These are phyloP conservation scores for Phytophthora sansomeana DNA, from an alignment of 352 stramenopile genomes.

Conservation along the genomic window DNA sequence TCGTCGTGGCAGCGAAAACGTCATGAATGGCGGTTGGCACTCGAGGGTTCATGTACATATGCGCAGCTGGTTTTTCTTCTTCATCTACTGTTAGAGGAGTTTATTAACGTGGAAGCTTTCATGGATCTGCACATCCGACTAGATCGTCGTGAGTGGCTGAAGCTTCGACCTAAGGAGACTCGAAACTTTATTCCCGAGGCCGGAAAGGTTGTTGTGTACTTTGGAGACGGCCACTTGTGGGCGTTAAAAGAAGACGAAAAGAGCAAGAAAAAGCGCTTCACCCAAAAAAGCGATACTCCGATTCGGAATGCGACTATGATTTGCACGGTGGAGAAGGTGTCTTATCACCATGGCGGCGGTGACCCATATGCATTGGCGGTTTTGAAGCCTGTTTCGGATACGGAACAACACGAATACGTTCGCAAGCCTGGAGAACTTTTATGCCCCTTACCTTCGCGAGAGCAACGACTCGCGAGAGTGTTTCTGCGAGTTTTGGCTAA, in stretches of 20 bases:
- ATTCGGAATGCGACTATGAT: conserved; percentile 57
- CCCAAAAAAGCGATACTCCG: conserved; percentile 72
- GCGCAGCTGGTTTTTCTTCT: conserved; percentile 79
- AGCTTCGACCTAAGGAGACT: conserved; percentile 73
- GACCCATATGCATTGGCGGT: conserved; percentile 80
- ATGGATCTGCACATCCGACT: conserved; percentile 78
- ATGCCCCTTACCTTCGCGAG: conserved; percentile 70
- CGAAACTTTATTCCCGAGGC: conserved; percentile 84
- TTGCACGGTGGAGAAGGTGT: conserved; percentile 69
- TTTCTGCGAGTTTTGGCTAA: conserved; percentile 73
- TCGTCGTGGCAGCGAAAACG: conserved; percentile 81
- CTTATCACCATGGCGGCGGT: conserved; percentile 82
- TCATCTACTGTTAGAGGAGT: conserved; percentile 77
- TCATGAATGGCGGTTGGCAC: conserved; percentile 72
- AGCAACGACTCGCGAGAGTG: conserved; percentile 65
- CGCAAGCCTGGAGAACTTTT: conserved; percentile 47
- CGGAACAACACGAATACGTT: conserved; percentile 39
- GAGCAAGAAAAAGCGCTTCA: conserved; percentile 78
- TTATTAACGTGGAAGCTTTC: conserved; percentile 82
- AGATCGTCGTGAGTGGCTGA: conserved; percentile 81
- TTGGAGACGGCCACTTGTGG: conserved; percentile 77
- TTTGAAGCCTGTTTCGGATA: conserved; percentile 49
- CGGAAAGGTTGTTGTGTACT: conserved; percentile 75
- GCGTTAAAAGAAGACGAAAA: conserved; percentile 86
- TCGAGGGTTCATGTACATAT: conserved; percentile 73